A percentile compares a stretch with the other conserved stretches of the same genome.
phyloP scores from a whole-genome alignment of 345 rosid species.

The Psidium friedrichsthalianum region DNA sequence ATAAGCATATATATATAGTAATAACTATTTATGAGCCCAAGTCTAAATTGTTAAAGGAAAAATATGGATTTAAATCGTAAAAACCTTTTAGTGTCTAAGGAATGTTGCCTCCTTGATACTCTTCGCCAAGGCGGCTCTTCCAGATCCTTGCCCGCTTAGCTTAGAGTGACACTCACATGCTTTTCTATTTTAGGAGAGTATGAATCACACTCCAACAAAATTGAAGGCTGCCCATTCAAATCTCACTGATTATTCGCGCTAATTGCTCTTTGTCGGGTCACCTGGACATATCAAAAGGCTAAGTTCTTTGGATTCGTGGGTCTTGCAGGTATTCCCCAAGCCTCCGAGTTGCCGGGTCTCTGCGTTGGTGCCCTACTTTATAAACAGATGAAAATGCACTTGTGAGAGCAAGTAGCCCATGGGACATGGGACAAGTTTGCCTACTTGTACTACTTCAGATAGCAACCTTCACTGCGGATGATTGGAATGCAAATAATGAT shows the following conservation, averaged over 20 bases:
- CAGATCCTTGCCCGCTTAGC: too few relatives aligned
- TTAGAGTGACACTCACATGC: too few relatives aligned
- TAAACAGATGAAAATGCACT: neutral
- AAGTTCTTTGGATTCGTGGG: neutral
- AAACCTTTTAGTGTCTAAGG: too few relatives aligned
- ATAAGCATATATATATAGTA: too few relatives aligned
- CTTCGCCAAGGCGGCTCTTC: too few relatives aligned
- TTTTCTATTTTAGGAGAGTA: too few relatives aligned
- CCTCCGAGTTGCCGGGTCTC: neutral
- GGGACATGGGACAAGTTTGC: neutral
- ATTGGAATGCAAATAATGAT: neutral
- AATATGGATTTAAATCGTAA: too few relatives aligned
- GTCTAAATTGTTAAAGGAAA: too few relatives aligned
- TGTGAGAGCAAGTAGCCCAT: neutral
- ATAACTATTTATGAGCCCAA: too few relatives aligned
- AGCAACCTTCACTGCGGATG: neutral
- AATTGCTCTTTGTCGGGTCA: neutral
- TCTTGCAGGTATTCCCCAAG: neutral
- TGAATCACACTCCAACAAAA: neutral
- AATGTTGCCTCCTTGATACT: too few relatives aligned
- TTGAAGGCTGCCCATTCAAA: rapidly evolving
- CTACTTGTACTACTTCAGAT: neutral
- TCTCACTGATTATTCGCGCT: neutral
- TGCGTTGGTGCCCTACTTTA: neutral
- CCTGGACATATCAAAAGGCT: neutral